Conservation (phyloP, 2,329 filamentous ascomycete genomes). For the Ophiostoma himal-ulmi region DNA sequence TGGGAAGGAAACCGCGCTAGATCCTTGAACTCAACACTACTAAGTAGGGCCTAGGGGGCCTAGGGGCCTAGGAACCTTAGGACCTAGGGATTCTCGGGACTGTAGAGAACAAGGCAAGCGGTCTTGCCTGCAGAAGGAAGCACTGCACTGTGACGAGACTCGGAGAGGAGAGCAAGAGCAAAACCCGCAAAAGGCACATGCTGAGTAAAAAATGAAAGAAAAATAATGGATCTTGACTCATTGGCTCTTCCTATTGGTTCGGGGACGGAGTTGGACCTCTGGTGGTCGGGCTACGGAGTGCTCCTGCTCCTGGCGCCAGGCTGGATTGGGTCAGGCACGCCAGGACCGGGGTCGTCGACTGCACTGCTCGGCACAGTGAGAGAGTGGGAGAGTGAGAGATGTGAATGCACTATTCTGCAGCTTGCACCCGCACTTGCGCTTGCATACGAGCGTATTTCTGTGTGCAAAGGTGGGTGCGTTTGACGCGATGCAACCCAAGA, state of each 20-base stretch:
- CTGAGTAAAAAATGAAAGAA: no score
- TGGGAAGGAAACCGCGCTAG: not conserved
- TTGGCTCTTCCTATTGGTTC: constrained; percentile 18
- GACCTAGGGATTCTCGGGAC: not conserved
- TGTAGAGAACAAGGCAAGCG: not conserved
- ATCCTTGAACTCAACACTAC: not conserved
- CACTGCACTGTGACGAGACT: not conserved
- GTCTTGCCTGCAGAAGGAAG: constrained; percentile 5
- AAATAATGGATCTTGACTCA: not conserved
- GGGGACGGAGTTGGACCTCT: not conserved
- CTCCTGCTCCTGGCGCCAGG: not conserved
- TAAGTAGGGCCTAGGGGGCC: no score
- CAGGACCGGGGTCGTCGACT: not conserved
- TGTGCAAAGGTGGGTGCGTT: not conserved
- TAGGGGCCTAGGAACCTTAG: no score
- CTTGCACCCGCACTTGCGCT: not conserved
- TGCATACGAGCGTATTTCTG: not conserved
- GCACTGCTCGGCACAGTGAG: not conserved
- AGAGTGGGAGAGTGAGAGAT: not conserved
- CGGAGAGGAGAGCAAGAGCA: not conserved
- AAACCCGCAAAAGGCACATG: not conserved
- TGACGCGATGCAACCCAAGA: constrained; percentile 20
- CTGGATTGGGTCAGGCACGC: constrained; percentile 14
- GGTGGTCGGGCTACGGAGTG: not conserved
- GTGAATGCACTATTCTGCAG: not conserved